Evolutionary conservation across 495 filamentous ascomycete genomes (phyloP).

Genomic region (Penicillium paradoxum): DNA sequence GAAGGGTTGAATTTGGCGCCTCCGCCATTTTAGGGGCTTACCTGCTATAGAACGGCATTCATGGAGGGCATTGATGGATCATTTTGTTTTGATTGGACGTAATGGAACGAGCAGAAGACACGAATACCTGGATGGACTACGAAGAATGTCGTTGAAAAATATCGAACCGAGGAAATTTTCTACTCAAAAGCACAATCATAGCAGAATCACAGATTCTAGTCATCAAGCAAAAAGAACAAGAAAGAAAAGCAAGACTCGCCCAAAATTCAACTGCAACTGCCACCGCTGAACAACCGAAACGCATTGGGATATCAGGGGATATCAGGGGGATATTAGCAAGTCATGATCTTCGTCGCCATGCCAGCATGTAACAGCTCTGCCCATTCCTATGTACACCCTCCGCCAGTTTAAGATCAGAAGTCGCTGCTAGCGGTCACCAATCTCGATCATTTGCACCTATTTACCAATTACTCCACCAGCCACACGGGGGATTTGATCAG

Average conservation of each 20-base stretch:
- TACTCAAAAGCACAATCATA: conserved; percentile 1
- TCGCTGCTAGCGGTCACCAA: not conserved
- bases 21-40: conserved; percentile 32
- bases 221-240: not conserved
- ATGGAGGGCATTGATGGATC: not conserved
- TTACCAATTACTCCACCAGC: conserved; percentile 41
- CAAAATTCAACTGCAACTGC: not conserved
- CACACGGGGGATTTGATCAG: conserved; percentile 91
- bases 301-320: conserved; percentile 7
- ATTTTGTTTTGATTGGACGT: not conserved
- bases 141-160: not conserved
- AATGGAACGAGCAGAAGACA: not conserved
- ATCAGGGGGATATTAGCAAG: not conserved
- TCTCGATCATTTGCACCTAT: not conserved
- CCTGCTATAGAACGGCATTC: not conserved
- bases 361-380: conserved; percentile 10
- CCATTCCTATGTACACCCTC: conserved; percentile 13
- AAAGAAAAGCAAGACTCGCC: not conserved
- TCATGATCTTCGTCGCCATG: conserved; percentile 13
- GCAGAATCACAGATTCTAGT: conserved; percentile 3
- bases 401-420: not conserved
- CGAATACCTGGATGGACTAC: not conserved
- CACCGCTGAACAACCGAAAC: not conserved
- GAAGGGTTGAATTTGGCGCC: conserved; percentile 71
- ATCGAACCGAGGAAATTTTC: not conserved